phyloP scores from a whole-genome alignment of 2,329 filamentous ascomycete species.

The Calcarisporium arbuscula region DNA sequence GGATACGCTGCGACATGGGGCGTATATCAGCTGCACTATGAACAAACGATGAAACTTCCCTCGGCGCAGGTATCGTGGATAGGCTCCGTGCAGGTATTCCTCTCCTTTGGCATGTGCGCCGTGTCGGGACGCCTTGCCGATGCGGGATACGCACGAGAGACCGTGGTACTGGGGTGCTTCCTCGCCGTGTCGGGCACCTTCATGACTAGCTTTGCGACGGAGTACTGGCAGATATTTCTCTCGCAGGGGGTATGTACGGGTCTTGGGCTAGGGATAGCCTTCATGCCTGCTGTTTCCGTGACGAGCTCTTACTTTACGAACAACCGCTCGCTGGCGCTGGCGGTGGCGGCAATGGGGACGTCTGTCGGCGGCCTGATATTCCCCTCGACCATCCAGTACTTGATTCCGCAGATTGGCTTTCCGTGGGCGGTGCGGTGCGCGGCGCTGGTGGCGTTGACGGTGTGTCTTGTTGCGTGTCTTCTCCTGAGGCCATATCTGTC shows the following conservation, averaged over 20 bases:
- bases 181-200: constrained; percentile 41
- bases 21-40: constrained; percentile 47
- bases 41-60: constrained; percentile 26
- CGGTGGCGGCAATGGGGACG: constrained; percentile 53
- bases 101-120: constrained; percentile 42
- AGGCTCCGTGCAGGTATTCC: constrained; percentile 43
- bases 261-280: constrained; percentile 49
- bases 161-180: constrained; percentile 32
- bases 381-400: constrained; percentile 48
- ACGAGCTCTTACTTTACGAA: constrained; percentile 56
- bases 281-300: constrained; percentile 53
- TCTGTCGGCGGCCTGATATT: constrained; percentile 51
- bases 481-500: constrained; percentile 39
- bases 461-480: constrained; percentile 32
- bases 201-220: constrained; percentile 35
- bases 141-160: constrained; percentile 38
- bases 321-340: constrained; percentile 51
- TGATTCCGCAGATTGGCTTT: constrained; percentile 54
- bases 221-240: constrained; percentile 49
- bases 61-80: constrained; percentile 36
- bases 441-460: constrained; percentile 53
- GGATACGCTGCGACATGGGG: constrained; percentile 44
- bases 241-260: constrained; percentile 47
- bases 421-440: constrained; percentile 58
- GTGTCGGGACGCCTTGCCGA: constrained; percentile 44